Conservation (phyloP, 495 filamentous ascomycete species). For the Corynascus novoguineensis region DNA sequence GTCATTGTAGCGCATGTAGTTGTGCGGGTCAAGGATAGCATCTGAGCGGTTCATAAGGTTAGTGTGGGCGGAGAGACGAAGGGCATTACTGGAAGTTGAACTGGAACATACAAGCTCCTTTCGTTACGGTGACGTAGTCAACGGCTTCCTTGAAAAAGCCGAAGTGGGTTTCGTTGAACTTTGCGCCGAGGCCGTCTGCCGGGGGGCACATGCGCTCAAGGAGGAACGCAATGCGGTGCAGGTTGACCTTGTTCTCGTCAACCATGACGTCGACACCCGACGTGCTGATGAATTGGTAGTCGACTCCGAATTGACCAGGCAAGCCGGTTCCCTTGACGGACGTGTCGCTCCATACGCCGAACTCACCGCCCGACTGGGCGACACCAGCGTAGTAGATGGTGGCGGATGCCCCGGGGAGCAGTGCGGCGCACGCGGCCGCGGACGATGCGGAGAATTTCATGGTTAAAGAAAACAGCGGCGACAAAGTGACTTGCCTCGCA, state of each 20-base stretch:
- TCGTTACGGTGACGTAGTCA: slow-evolving; percentile 48
- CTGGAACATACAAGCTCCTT: slow-evolving; percentile 37
- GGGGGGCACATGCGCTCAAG: slow-evolving; percentile 51
- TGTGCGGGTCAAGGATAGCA: slow-evolving; percentile 51
- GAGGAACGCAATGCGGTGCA: slow-evolving; percentile 50
- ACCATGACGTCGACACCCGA: slow-evolving; percentile 42
- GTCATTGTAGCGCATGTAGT: slow-evolving; percentile 53
- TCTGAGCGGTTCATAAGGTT: slow-evolving; percentile 24
- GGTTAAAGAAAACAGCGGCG: neutral
- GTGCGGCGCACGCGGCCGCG: slow-evolving; percentile 23
- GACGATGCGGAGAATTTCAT: slow-evolving; percentile 30
- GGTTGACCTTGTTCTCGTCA: slow-evolving; percentile 46
- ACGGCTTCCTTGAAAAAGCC: slow-evolving; percentile 44
- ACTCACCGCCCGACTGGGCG: slow-evolving; percentile 49
- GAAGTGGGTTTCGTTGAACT: slow-evolving; percentile 50
- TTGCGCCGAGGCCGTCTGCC: slow-evolving; percentile 43
- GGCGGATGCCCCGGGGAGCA: slow-evolving; percentile 33
- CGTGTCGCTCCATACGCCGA: slow-evolving; percentile 43
- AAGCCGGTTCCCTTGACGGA: slow-evolving; percentile 40
- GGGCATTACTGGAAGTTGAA: neutral
- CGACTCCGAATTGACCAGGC: slow-evolving; percentile 46
- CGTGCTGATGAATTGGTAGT: slow-evolving; percentile 48
- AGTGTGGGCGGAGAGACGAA: neutral
- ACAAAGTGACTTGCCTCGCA: neutral
- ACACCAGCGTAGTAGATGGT: slow-evolving; percentile 52